Evolutionary conservation across 176 grass and related monocot species (phyloP), one percentile per base, ranked within the genome.

Genomic region (Oryza nivara): DNA sequence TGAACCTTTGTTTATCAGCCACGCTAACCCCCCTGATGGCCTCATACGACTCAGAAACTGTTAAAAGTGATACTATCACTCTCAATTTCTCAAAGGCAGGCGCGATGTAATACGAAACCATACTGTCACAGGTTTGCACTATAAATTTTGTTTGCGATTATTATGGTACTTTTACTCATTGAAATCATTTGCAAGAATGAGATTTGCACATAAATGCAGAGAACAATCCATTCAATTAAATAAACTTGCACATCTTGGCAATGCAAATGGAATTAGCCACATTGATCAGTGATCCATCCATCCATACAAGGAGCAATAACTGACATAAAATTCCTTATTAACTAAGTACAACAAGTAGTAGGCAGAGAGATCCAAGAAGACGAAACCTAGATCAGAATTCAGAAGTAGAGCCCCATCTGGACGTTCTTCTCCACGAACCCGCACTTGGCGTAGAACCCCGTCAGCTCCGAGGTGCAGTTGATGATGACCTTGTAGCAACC

Each of bases 401-500:
- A 98, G 81, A 98, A 94, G 87, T 95, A 91, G 74, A 95, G 76
- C 35, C 89, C 88, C 96, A 98, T 94, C 85, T 98, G 96, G 70
- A 95, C 83, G 65, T 90, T 89, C 86, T 92, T 98, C 89, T 95
- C 89, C 48, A 68, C 67, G 84, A 95, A 98, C 11, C 89, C 96
- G 64, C 89, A 89, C 74, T 88, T 95, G 74, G 87, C 88, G 76
- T 98, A 95, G 89, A 98, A 94, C 73, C 65, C 67, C 79, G 11
- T 92, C 45, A 93, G 85, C 80, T 95, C 93, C 30, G 43, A 28
- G 0, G 89, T 75, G 85, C 96, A 95, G 78, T 95, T 89, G 9
- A 98, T 88, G 32, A 98, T 94, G 67, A 94, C 93, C 88, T 96
- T 98, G 89, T 91, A 95, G 86, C 96, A 98, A 0, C 89, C 89